Evolutionary conservation across 441 rosid species (phyloP).

Genomic region (Populus hybrid): DNA sequence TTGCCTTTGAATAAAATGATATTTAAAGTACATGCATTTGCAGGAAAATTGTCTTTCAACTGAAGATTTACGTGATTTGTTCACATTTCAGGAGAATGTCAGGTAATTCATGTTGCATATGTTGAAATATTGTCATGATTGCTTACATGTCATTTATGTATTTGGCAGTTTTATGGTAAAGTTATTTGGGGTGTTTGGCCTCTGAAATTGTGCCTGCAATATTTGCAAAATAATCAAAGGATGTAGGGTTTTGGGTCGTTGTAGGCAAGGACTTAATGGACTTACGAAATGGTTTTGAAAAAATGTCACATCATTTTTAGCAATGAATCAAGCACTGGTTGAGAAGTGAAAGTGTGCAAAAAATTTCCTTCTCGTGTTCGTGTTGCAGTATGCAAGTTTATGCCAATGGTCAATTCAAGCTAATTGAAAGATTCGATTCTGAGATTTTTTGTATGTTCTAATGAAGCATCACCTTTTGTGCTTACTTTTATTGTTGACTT

Average conservation of each 20-base stretch:
- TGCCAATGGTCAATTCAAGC: background rate
- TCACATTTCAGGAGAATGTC: conserved; percentile 67
- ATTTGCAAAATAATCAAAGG: background rate
- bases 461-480: background rate
- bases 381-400: background rate
- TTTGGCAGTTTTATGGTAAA: conserved; percentile 8
- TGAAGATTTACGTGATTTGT: conserved; percentile 87
- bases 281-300: background rate
- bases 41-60: conserved; percentile 86
- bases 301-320: background rate
- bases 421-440: background rate
- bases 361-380: background rate
- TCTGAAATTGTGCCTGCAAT: background rate
- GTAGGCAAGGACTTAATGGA: background rate
- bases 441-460: background rate
- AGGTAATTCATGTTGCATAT: conserved; percentile 43
- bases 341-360: background rate
- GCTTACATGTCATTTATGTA: background rate
- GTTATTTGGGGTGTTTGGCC: background rate
- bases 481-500: background rate
- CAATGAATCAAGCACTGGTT: background rate
- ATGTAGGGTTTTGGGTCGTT: background rate
- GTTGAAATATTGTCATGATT: conserved; percentile 13
- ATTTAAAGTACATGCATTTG: conserved; percentile 25
- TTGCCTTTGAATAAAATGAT: conserved; percentile 10